phyloP scores from a whole-genome alignment of 2,329 filamentous ascomycete species.

The Claviceps pusilla region DNA sequence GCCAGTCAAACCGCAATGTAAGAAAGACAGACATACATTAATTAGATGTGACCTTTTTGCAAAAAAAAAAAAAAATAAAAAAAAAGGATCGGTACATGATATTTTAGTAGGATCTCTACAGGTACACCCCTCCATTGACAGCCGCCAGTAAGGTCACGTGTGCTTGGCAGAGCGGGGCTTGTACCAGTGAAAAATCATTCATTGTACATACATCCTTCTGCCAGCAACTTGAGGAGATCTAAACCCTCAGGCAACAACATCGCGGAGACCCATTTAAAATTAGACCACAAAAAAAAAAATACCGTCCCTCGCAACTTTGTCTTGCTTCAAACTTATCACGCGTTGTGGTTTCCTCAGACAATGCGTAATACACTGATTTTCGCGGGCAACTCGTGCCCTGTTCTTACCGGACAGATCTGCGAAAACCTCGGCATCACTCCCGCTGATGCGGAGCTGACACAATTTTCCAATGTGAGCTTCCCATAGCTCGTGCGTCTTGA shows the following conservation, averaged over 20 bases:
- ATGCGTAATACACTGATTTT: conserved; percentile 57
- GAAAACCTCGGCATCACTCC: conserved; percentile 51
- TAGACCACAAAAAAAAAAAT: conserved; percentile 1
- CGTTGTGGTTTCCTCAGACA: conserved; percentile 9
- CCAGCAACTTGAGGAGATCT: too few relatives aligned
- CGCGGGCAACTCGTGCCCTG: conserved; percentile 51
- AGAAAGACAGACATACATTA: too few relatives aligned
- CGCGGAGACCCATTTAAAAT: neutral
- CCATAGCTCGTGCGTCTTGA: conserved; percentile 10
- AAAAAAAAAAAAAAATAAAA: too few relatives aligned
- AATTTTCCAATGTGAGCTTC: conserved; percentile 53
- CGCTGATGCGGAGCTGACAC: conserved; percentile 49
- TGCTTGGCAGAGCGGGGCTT: too few relatives aligned
- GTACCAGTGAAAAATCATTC: too few relatives aligned
- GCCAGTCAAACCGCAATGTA: too few relatives aligned
- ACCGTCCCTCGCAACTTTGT: conserved; percentile 9
- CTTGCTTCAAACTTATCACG: conserved; percentile 9
- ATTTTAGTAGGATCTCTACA: too few relatives aligned
- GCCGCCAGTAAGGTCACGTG: too few relatives aligned
- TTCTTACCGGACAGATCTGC: conserved; percentile 50
- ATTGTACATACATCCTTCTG: too few relatives aligned
- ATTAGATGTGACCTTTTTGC: too few relatives aligned
- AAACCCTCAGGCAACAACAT: neutral
- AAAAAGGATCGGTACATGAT: too few relatives aligned
- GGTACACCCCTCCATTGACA: too few relatives aligned